phyloP scores from a whole-genome alignment of 106 monocot genomes.

The Amphibolis antarctica region DNA sequence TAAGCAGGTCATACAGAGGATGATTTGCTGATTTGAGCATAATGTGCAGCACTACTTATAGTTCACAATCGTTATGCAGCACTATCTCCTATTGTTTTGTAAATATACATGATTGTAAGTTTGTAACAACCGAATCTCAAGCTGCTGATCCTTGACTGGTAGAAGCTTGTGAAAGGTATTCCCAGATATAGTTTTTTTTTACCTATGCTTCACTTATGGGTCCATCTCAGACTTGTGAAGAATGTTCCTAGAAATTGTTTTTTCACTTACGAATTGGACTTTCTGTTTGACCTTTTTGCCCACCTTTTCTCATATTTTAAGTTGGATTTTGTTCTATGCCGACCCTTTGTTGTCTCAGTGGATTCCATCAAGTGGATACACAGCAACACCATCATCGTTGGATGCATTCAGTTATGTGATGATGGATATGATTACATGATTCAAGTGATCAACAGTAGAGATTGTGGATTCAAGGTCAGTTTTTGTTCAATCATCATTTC shows the following conservation, averaged over 20 bases:
- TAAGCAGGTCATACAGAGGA: no score
- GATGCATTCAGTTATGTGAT: conserved; percentile 53
- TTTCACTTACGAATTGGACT: background rate
- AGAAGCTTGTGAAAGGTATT: no score
- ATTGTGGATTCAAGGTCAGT: conserved; percentile 50
- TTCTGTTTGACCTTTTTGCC: background rate
- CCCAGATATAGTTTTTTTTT: no score
- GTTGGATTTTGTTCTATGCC: background rate
- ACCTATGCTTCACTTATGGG: no score
- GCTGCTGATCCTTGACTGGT: no score
- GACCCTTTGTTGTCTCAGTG: conserved; percentile 27
- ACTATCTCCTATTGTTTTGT: no score
- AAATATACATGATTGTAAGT: no score
- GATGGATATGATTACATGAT: conserved; percentile 58
- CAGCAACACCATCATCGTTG: conserved; percentile 62
- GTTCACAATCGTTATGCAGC: no score
- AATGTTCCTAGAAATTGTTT: conserved; percentile 38
- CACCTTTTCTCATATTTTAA: background rate
- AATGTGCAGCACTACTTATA: no score
- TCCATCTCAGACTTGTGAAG: no score
- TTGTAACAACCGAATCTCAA: no score
- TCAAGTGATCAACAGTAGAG: conserved; percentile 46
- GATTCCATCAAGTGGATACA: conserved; percentile 80
- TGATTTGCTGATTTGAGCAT: no score
- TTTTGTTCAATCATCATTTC: background rate